Evolutionary conservation across 2,329 filamentous ascomycete genomes (phyloP).

Genomic region (Alternaria atra): DNA sequence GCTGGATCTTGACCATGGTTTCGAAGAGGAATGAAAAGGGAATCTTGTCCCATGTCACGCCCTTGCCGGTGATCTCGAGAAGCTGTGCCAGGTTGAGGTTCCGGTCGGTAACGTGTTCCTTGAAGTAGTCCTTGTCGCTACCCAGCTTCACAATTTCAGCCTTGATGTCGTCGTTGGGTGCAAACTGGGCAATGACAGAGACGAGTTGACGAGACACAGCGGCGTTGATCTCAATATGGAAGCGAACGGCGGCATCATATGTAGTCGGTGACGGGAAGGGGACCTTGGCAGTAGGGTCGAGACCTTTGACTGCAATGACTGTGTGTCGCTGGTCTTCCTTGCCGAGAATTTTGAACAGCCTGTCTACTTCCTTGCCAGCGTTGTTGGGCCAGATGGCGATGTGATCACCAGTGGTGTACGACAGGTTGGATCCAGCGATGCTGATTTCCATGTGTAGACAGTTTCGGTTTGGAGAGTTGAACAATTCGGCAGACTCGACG

Average conservation of each 20-base stretch:
- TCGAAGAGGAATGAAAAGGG: slow-evolving; percentile 97
- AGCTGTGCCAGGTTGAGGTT: slow-evolving; percentile 91
- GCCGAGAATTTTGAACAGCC: slow-evolving; percentile 82
- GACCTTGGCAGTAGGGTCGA: slow-evolving; percentile 95
- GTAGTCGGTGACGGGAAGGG: slow-evolving; percentile 97
- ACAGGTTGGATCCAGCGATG: slow-evolving; percentile 85
- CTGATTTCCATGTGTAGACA: slow-evolving; percentile 97
- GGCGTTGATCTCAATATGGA: slow-evolving; percentile 96
- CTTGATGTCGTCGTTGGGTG: slow-evolving; percentile 84
- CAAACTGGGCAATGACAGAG: slow-evolving; percentile 84
- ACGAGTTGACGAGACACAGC: slow-evolving; percentile 97
- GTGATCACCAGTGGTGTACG: slow-evolving; percentile 96
- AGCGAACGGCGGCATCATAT: slow-evolving; percentile 90
- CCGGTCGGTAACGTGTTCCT: slow-evolving; percentile 80
- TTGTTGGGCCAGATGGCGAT: slow-evolving; percentile 98
- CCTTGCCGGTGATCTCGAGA: slow-evolving; percentile 75
- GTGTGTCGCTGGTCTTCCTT: slow-evolving; percentile 78
- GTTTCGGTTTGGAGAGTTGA: slow-evolving; percentile 88
- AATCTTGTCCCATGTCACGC: slow-evolving; percentile 80
- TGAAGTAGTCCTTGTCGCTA: slow-evolving; percentile 94
- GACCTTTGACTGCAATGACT: slow-evolving; percentile 87
- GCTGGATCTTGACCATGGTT: slow-evolving; percentile 91
- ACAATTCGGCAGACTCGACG: slow-evolving; percentile 87
- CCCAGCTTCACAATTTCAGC: slow-evolving; percentile 89
- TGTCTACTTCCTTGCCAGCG: slow-evolving; percentile 88